Evolutionary conservation across 768 basidiomycete species (phyloP).

Genomic region (Suillus lakei): DNA sequence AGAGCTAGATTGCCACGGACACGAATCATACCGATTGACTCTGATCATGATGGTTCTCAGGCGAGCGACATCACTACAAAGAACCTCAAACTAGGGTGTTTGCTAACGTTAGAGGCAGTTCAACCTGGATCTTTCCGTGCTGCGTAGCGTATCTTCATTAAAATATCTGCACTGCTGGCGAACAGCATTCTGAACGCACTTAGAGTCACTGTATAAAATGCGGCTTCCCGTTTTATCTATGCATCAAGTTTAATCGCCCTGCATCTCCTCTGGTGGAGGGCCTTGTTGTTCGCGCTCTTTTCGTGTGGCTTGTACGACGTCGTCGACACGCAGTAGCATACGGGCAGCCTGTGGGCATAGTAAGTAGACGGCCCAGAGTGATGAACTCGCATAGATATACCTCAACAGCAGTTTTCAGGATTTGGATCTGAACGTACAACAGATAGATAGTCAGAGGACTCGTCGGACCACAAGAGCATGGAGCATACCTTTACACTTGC

Average conservation of each 20-base stretch:
- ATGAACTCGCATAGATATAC: constrained; percentile 38
- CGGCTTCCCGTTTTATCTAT: neutral
- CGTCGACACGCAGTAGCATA: constrained; percentile 90
- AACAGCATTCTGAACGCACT: neutral
- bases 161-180: neutral
- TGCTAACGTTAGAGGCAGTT: neutral
- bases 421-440: constrained; percentile 71
- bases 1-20: too few relatives aligned
- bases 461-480: neutral
- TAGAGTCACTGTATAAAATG: neutral
- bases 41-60: neutral
- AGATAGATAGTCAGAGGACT: neutral
- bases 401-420: constrained; percentile 96
- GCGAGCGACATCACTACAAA: neutral
- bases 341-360: constrained; percentile 69
- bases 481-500: constrained; percentile 88
- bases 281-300: constrained; percentile 66
- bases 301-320: constrained; percentile 88
- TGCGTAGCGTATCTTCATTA: neutral
- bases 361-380: neutral
- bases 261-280: constrained; percentile 63
- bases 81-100: neutral
- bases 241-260: constrained; percentile 20
- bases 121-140: neutral
- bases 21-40: too few relatives aligned